These are phyloP conservation scores for Talaromyces sp. DNA, from an alignment of 2,329 filamentous ascomycete species.

Conservation along the genomic window DNA sequence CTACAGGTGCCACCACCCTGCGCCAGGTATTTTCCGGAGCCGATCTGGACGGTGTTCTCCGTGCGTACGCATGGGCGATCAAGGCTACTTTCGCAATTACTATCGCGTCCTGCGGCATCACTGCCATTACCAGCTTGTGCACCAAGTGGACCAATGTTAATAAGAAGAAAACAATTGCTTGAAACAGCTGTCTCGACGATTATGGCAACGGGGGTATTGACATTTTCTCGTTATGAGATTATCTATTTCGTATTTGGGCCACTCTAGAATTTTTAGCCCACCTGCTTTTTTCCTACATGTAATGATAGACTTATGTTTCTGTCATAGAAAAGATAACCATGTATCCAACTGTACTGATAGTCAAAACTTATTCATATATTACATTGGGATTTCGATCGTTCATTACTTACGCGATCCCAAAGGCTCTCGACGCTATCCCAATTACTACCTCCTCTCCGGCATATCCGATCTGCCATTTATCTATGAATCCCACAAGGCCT, in stretches of 20 bases:
- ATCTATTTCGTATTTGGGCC: too few species aligned
- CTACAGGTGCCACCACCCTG: neutral
- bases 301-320: too few species aligned
- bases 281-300: too few species aligned
- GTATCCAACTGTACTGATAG: too few species aligned
- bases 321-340: too few species aligned
- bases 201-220: neutral
- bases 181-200: neutral
- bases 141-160: slow-evolving; percentile 1
- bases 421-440: slow-evolving; percentile 15
- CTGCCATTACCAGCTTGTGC: neutral
- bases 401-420: slow-evolving; percentile 16
- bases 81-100: slow-evolving; percentile 1
- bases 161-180: neutral
- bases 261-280: too few species aligned
- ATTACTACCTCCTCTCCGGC: slow-evolving; percentile 12
- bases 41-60: neutral
- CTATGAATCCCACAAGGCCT: neutral
- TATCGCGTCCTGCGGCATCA: neutral
- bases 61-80: neutral
- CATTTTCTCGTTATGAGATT: neutral
- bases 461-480: neutral
- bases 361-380: neutral
- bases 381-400: neutral
- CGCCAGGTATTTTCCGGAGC: neutral